A percentile compares a stretch with the other conserved stretches of the same genome.
phyloP scores from a whole-genome alignment of 805 yeast genomes.

The Blastobotrys parvus region DNA sequence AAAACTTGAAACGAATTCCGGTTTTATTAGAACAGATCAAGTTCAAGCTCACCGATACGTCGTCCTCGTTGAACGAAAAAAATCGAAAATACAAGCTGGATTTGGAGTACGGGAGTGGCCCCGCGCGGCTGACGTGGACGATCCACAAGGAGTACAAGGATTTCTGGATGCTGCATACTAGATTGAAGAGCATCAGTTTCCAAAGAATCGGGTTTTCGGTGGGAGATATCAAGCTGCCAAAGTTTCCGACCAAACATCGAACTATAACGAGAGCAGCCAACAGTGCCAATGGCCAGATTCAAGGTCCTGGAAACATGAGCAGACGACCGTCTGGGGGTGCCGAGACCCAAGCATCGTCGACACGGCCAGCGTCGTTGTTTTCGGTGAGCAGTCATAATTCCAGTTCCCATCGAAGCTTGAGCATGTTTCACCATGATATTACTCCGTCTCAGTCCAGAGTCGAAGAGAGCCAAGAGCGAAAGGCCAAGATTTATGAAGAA shows the following conservation, averaged over 20 bases:
- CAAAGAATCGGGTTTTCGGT: constrained; percentile 13
- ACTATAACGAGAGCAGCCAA: background rate
- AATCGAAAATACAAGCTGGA: constrained; percentile 52
- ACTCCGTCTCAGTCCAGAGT: constrained; percentile 1
- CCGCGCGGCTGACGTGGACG: constrained; percentile 70
- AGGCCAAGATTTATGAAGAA: constrained; percentile 2
- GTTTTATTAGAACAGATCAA: constrained; percentile 66
- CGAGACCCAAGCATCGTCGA: background rate
- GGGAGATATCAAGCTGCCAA: constrained; percentile 28
- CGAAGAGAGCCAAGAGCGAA: background rate
- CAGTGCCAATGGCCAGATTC: background rate
- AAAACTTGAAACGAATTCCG: constrained; percentile 60
- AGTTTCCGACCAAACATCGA: constrained; percentile 32
- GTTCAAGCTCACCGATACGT: constrained; percentile 40
- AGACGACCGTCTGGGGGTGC: background rate
- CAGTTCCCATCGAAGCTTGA: background rate
- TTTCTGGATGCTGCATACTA: constrained; percentile 59
- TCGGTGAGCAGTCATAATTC: constrained; percentile 3
- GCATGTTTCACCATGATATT: background rate
- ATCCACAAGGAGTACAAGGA: constrained; percentile 67
- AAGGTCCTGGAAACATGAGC: background rate
- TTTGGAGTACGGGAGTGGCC: constrained; percentile 85
- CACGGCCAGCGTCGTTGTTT: constrained; percentile 2
- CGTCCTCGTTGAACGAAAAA: constrained; percentile 30
- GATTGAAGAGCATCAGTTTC: constrained; percentile 44